Conservation (phyloP, 768 basidiomycete species). For the Galerina sulciceps region DNA sequence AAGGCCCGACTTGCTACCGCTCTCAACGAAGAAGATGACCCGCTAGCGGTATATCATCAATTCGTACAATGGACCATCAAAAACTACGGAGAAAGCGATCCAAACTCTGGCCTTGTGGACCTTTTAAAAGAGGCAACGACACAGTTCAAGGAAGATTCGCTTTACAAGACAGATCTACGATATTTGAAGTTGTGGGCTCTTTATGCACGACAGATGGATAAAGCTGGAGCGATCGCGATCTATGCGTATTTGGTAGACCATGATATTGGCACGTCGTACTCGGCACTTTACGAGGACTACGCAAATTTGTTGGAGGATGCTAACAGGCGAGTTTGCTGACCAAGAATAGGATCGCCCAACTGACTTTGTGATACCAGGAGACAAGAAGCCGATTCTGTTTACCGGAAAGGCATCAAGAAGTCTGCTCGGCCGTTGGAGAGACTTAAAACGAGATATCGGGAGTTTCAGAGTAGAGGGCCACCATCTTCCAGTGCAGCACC, state of each 20-base stretch:
- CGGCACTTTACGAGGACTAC: conserved; percentile 90
- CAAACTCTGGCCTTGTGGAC: conserved; percentile 74
- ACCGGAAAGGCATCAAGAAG: conserved; percentile 80
- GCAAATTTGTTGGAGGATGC: conserved; percentile 76
- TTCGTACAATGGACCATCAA: conserved; percentile 92
- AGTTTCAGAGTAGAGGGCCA: conserved; percentile 71
- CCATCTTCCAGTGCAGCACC: conserved; percentile 30
- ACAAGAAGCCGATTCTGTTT: conserved; percentile 80
- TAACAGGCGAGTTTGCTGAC: conserved; percentile 61
- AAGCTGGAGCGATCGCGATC: conserved; percentile 65
- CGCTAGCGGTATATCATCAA: conserved; percentile 81
- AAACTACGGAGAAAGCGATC: conserved; percentile 72
- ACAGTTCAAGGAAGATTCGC: conserved; percentile 80
- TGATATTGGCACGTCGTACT: conserved; percentile 77
- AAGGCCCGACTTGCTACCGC: conserved; percentile 51
- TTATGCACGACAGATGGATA: conserved; percentile 82
- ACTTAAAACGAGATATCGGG: conserved; percentile 78
- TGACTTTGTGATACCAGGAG: conserved; percentile 44
- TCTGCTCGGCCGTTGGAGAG: conserved; percentile 83
- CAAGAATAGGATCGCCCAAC: neutral
- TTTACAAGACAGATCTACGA: conserved; percentile 86
- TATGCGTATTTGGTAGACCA: conserved; percentile 77
- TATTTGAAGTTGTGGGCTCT: conserved; percentile 93
- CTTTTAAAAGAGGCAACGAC: conserved; percentile 84
- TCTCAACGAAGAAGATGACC: conserved; percentile 79